Base-by-base conservation (phyloP, 1,284 basidiomycete genomes). In the Ceratobasidium papillatum region DNA sequence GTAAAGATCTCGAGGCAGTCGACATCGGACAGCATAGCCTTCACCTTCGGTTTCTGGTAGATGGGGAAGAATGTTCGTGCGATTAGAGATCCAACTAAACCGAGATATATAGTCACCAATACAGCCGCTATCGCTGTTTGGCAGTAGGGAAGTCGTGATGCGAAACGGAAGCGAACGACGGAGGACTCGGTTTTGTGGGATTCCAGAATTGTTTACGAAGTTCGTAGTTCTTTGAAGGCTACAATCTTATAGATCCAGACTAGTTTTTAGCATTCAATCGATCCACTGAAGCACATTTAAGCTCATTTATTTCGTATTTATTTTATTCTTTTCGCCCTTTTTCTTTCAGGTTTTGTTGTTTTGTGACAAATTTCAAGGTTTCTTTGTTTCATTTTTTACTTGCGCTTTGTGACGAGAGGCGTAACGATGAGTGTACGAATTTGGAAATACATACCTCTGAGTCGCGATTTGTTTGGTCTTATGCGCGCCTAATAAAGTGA, bases 221-320 rank as follows among this genome's bases (percentile, higher is more conserved):
- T 58, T 45, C 12, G 69, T 62, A 19, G 69, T 73, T 7, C 19
- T 73, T 14, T 30, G 47, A 34, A 36, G 69, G 45, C 43, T 59
- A n/a, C 63, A 27, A 47, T 34, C 63, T 17, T 54, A 2, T n/a
- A n/a, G n/a, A n/a, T n/a, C n/a, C n/a, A n/a, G n/a, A n/a, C n/a
- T n/a, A 22, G 19, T 4, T 30, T 32, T 54, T 61, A 36, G 34
- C 2, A 2, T 17, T 58, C 11, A 1, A 7, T 58, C 45, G 41
- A 34, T 61, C 41, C 58, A 61, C 38, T 61, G 36, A n/a, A 27
- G n/a, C 27, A 54, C 68, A 61, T 49, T 71, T n/a, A n/a, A n/a
- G n/a, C n/a, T n/a, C n/a, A n/a, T n/a, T 56, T 71, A 61, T 71
- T 71, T 56, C 47, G 8, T 65, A 65, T 65, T 59, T 61, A 71